Base-by-base conservation (phyloP, 2,329 filamentous ascomycete genomes). In the Calonectria multiphialidica region DNA sequence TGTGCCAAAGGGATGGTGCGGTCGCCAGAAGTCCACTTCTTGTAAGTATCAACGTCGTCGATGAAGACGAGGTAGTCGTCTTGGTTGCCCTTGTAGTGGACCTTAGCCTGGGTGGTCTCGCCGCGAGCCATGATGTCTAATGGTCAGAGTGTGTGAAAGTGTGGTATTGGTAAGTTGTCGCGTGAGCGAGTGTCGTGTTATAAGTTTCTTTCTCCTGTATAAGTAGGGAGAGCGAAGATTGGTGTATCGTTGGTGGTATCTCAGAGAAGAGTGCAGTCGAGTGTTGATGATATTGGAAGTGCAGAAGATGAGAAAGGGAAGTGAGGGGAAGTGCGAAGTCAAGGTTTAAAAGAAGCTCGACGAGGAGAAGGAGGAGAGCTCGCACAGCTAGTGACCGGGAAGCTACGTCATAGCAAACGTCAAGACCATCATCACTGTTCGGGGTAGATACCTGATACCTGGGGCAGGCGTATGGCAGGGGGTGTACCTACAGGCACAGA, bases 21-120 rank as follows among this genome's bases (percentile, higher is more conserved):
- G 87, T 98, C 96, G 5, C 83, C 87, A 21, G 15, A 28, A 88
- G 92, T 91, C 96, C 96, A 98, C 84, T 96, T 92, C 84, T 94
- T 88, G 80, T 95, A 92, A 61, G 89, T 88, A 72, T 94, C 86
- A 67, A 83, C 76, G 77, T 90, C 89, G 75, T 92, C 90, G 62
- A 92, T 82, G 77, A 92, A 91, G 82, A 91, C 83, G 81, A 91
- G 80, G 80, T 89, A 92, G 83, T 91, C 89, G 42, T 91, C 89
- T 37, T 85, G 82, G 71, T 81, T 76, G 86, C 95, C 95, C 90
- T 95, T 94, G 92, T 91, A 95, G 90, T 96, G 93, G 86, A 98
- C 90, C 88, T 97, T 97, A 86, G 88, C 89, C 84, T 93, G 90
- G 73, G 84, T 83, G 76, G 90, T 89, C 86, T 94, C 93, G 87